Percentiles rank a stretch among this genome's conserved stretches.
phyloP scores from a whole-genome alignment of 108 stramenopile genomes.

The Fistulifera pelliculosa region DNA sequence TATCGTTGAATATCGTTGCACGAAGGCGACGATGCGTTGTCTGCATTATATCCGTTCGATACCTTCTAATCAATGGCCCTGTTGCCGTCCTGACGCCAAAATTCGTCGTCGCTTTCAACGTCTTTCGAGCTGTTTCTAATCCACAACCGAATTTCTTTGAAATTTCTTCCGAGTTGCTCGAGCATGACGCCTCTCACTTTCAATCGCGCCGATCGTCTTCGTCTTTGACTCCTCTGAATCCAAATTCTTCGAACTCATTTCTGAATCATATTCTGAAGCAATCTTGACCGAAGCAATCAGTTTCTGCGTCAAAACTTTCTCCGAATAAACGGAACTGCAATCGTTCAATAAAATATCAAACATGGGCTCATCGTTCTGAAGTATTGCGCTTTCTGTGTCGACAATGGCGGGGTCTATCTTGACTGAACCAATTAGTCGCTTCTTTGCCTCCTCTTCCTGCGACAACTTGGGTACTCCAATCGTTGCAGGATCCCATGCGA shows the following conservation, averaged over 20 bases:
- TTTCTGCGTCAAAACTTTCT: not conserved
- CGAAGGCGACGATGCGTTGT: not conserved
- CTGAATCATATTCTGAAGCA: not conserved
- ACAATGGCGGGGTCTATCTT: not conserved
- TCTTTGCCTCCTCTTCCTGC: not conserved
- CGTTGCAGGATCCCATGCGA: constrained; percentile 6
- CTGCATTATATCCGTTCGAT: not conserved
- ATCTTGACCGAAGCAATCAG: not conserved
- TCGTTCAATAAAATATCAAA: not conserved
- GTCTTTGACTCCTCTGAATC: too few relatives aligned
- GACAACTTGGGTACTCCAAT: not conserved
- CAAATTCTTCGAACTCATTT: too few relatives aligned
- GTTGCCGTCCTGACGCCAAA: not conserved
- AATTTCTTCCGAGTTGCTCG: too few relatives aligned
- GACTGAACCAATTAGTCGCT: not conserved
- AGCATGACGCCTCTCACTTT: too few relatives aligned
- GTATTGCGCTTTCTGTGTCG: not conserved
- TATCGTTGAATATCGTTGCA: constrained; percentile 1
- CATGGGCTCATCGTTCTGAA: not conserved
- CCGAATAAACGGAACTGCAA: not conserved
- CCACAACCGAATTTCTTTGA: constrained; percentile 2
- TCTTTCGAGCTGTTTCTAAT: not conserved
- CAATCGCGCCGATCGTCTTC: too few relatives aligned
- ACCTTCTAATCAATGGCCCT: not conserved
- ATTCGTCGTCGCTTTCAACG: constrained; percentile 8